Percentiles rank a stretch among this genome's conserved stretches.
phyloP scores from a whole-genome alignment of 345 rosid species.

The Linum tenue region DNA sequence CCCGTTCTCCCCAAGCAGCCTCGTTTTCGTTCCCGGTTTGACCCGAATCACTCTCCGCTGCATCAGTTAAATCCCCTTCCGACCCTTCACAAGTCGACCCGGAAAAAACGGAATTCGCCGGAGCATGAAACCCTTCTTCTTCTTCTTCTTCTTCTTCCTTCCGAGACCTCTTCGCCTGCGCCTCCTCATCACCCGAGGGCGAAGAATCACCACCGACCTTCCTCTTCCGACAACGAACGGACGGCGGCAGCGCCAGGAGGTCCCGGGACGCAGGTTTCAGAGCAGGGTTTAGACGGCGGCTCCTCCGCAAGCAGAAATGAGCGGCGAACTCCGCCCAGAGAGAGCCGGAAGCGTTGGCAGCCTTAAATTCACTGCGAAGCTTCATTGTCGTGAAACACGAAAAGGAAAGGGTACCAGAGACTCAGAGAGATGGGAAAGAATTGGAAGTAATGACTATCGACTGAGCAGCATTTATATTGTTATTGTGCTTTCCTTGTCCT shows the following conservation, averaged over 20 bases:
- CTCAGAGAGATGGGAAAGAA: too few relatives aligned
- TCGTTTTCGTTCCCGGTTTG: too few relatives aligned
- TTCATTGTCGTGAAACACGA: neutral
- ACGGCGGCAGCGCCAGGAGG: neutral
- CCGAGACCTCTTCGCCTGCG: too few relatives aligned
- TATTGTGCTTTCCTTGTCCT: too few relatives aligned
- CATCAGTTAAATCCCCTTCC: too few relatives aligned
- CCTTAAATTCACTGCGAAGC: neutral
- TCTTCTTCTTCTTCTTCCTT: neutral
- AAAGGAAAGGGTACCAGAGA: too few relatives aligned
- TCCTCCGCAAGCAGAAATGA: neutral
- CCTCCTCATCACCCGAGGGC: too few relatives aligned
- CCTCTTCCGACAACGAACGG: neutral
- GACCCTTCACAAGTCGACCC: too few relatives aligned
- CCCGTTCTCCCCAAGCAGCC: too few relatives aligned
- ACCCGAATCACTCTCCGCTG: too few relatives aligned
- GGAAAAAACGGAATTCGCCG: neutral
- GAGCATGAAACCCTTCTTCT: neutral
- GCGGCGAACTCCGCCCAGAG: neutral
- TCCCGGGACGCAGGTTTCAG: neutral
- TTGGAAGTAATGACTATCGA: too few relatives aligned
- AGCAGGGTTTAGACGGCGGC: neutral
- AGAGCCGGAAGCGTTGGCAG: neutral
- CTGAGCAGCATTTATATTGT: too few relatives aligned
- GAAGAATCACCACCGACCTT: neutral